These are phyloP conservation scores for Clathrus columnatus DNA, from an alignment of 768 basidiomycete genomes.

Conservation along the genomic window DNA sequence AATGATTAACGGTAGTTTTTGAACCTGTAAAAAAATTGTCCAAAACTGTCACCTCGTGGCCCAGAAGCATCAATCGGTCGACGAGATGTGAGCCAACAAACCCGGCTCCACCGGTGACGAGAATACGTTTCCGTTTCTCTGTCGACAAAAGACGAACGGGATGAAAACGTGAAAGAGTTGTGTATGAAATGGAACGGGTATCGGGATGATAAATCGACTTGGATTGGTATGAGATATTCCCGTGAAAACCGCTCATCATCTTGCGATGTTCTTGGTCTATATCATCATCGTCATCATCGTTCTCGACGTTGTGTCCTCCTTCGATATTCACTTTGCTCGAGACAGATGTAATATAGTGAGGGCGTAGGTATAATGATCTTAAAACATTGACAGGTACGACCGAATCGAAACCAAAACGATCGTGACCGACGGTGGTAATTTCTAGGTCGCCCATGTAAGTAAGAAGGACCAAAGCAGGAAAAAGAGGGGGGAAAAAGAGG, in stretches of 20 bases:
- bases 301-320: conserved; percentile 10
- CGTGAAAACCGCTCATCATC: conserved; percentile 36
- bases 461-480: conserved; percentile 12
- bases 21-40: conserved; percentile 99
- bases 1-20: conserved; percentile 92
- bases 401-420: conserved; percentile 86
- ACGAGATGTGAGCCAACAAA: conserved; percentile 98
- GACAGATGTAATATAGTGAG: conserved; percentile 57
- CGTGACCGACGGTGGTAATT: conserved; percentile 73
- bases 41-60: conserved; percentile 93
- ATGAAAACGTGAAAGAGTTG: conserved; percentile 84
- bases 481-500: conserved; percentile 14
- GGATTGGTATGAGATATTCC: conserved; percentile 52
- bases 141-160: conserved; percentile 84
- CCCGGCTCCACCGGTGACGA: conserved; percentile 97
- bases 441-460: conserved; percentile 63
- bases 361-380: conserved; percentile 80
- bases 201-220: conserved; percentile 82
- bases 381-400: conserved; percentile 72
- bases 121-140: conserved; percentile 72
- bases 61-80: conserved; percentile 94
- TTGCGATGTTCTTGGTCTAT: conserved; percentile 37
- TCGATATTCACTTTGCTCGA: conserved; percentile 19
- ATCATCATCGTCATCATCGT: conserved; percentile 28
- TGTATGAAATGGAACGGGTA: conserved; percentile 79